A percentile compares a stretch with the other conserved stretches of the same genome.
phyloP scores from a whole-genome alignment of 1,139 yeast species.

The Magnusiomyces suaveolens region DNA sequence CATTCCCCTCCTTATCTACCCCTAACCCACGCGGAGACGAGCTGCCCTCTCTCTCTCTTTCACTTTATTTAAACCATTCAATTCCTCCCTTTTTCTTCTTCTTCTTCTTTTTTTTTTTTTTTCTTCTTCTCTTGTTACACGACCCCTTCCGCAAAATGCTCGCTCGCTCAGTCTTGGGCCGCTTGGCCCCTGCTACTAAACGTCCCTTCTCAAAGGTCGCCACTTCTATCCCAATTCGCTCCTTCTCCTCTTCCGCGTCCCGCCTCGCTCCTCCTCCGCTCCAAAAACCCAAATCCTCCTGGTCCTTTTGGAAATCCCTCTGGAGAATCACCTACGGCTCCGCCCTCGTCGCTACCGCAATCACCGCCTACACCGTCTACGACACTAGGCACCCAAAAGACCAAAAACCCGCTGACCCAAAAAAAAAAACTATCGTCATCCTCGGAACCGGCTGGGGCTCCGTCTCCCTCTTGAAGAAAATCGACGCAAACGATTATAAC shows the following conservation, averaged over 20 bases:
- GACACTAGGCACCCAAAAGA: conserved; percentile 32
- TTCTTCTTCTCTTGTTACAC: neutral
- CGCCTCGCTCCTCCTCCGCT: neutral
- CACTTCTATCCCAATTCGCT: neutral
- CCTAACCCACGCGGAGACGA: neutral
- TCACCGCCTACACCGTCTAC: conserved; percentile 31
- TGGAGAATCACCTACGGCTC: conserved; percentile 30
- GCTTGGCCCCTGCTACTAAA: too few relatives aligned
- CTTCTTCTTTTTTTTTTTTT: neutral
- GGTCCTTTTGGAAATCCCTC: conserved; percentile 26
- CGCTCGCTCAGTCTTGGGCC: too few relatives aligned
- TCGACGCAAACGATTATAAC: conserved; percentile 79
- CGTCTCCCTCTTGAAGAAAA: conserved; percentile 54
- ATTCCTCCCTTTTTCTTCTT: neutral
- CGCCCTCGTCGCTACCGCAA: conserved; percentile 26
- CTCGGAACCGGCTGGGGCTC: conserved; percentile 87
- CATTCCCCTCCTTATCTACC: neutral
- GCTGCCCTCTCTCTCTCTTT: too few relatives aligned
- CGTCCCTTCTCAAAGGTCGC: too few relatives aligned
- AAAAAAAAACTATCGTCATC: conserved; percentile 79
- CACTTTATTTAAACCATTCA: neutral
- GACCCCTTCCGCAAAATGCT: neutral
- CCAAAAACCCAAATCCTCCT: conserved; percentile 5
- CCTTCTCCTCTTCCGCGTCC: neutral
- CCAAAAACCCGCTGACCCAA: conserved; percentile 35